phyloP scores from a whole-genome alignment of 805 yeast species.

The Saturnispora diversa region DNA sequence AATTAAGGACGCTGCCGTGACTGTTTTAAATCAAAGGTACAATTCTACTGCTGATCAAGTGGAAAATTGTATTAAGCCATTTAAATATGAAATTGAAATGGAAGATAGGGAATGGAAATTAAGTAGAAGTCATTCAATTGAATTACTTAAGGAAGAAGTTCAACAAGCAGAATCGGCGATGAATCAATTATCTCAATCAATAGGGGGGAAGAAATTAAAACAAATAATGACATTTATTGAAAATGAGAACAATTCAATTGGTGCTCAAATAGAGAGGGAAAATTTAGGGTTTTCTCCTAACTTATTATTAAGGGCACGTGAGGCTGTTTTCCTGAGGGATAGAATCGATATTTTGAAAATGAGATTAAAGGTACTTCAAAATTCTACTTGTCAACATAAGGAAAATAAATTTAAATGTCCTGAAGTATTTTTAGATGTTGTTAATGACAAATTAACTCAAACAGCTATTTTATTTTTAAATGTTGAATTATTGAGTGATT shows the following conservation, averaged over 20 bases:
- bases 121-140: slow-evolving; percentile 71
- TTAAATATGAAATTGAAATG: slow-evolving; percentile 91
- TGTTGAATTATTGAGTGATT: slow-evolving; percentile 89
- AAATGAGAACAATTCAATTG: slow-evolving; percentile 33
- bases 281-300: slow-evolving; percentile 78
- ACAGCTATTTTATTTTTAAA: slow-evolving; percentile 90
- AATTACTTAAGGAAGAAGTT: slow-evolving; percentile 73
- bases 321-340: slow-evolving; percentile 72
- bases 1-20: slow-evolving; percentile 75
- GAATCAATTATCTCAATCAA: slow-evolving; percentile 49
- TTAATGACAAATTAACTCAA: slow-evolving; percentile 82
- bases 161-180: slow-evolving; percentile 68
- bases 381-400: slow-evolving; percentile 66
- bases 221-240: slow-evolving; percentile 74
- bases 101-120: slow-evolving; percentile 91
- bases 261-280: slow-evolving; percentile 46
- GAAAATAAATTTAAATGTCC: slow-evolving; percentile 89
- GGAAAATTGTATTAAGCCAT: slow-evolving; percentile 96
- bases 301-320: slow-evolving; percentile 68
- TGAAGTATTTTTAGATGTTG: slow-evolving; percentile 86
- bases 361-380: slow-evolving; percentile 68
- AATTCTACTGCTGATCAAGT: slow-evolving; percentile 96
- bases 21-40: slow-evolving; percentile 69
- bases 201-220: slow-evolving; percentile 77
- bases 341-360: slow-evolving; percentile 61